Evolutionary conservation across 345 rosid genomes (phyloP), one percentile per base, ranked within the genome.

Genomic region (Camelina laxa): DNA sequence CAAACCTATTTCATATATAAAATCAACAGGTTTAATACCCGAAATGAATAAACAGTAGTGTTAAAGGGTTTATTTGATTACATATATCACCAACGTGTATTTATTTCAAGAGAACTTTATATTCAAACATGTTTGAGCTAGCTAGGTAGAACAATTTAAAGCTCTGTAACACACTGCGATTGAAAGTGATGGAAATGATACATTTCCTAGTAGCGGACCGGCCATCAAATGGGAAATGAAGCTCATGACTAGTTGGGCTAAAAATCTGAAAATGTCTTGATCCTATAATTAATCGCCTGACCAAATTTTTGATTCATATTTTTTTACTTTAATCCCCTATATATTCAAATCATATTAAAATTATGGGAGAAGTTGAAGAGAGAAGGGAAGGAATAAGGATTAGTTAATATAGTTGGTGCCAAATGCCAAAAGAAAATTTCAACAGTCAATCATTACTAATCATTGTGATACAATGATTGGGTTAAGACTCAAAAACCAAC

Each of bases 321-420:
- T 36, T 27, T 33, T 73, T 31, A 33, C 64, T 44, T 10, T 65
- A 24, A 15, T 54, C 39, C 47, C 44, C 7, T 54, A 44, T 55
- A 24, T 24, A 44, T 44, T 73, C 11, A 56, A 36, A 74, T 65
- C 50, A 65, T 65, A 27, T 13, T 65, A 22, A 13, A 15, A 15
- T 12, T 12, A 33, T 20, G 5, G 5, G 47, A 49, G 47, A 36
- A 17, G 47, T 35, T 66, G 38, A 60, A 36, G 47, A 60, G 27
- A 38, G 78, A 27, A 17, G 38, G 20, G n/a, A 54, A 59, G 33
- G 49, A 50, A 69, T 41, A 61, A 7, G 42, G 50, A 70, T 64
- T 76, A 56, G 75, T 70, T 76, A 70, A 69, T 64, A 17, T 47
- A 65, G 73, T 71, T 77, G 72, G 62, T 77, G 68, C 73, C 80